phyloP scores from a whole-genome alignment of 306 rosid genomes.

The Begonia loranthoides region DNA sequence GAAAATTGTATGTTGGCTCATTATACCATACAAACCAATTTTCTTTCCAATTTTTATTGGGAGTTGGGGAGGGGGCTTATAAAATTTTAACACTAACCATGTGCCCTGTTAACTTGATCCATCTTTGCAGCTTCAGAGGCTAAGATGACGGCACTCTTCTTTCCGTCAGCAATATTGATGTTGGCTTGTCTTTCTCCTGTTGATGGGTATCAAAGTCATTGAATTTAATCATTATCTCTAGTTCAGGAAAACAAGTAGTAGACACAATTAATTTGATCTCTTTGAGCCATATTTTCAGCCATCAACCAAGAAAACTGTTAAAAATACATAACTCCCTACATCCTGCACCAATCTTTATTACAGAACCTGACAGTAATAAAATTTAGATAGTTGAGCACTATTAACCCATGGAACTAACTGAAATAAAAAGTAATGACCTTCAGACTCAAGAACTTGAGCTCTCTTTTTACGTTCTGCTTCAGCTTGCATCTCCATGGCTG shows the following conservation, averaged over 20 bases:
- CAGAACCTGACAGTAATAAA: background rate
- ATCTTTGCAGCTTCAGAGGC: conserved; percentile 85
- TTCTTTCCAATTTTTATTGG: too few species aligned
- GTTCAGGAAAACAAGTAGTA: background rate
- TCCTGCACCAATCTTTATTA: background rate
- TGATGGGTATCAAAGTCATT: conserved; percentile 12
- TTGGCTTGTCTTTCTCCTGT: conserved; percentile 91
- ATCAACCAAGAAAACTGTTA: conserved; percentile 11
- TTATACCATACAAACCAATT: too few species aligned
- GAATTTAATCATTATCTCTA: conserved; percentile 11
- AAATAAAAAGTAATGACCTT: conserved; percentile 36
- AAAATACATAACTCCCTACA: background rate
- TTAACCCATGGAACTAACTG: background rate
- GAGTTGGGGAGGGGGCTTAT: too few species aligned
- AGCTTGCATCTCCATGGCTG: conserved; percentile 99
- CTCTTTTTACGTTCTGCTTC: conserved; percentile 96
- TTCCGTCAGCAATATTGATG: conserved; percentile 90
- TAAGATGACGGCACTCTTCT: conserved; percentile 68
- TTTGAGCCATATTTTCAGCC: too few species aligned
- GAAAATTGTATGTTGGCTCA: too few species aligned
- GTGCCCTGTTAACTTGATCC: conserved; percentile 81
- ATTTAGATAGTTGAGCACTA: background rate
- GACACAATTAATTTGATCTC: background rate
- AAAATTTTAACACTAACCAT: conserved; percentile 17
- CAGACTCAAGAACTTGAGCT: conserved; percentile 95